Conservation (phyloP, 1,284 basidiomycete species). For the Austroboletus rostrupii region DNA sequence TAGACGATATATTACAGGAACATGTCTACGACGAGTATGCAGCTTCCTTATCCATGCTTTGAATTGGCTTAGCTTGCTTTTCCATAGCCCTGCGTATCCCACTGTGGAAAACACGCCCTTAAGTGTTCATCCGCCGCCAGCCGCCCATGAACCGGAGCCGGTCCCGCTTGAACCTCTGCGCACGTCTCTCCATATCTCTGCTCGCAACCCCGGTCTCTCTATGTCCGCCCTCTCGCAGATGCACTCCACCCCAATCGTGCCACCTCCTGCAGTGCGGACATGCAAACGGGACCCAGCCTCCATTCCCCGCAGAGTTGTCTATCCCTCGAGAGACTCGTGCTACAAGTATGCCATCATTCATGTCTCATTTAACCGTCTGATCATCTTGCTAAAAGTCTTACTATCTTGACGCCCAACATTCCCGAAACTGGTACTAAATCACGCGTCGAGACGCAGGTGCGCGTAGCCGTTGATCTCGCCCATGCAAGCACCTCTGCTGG, state of each 20-base stretch:
- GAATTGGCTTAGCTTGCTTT: slow-evolving; percentile 1
- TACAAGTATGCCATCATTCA: slow-evolving; percentile 53
- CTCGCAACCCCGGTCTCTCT: slow-evolving; percentile 20
- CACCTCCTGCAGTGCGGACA: slow-evolving; percentile 51
- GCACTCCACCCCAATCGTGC: slow-evolving; percentile 32
- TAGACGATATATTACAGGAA: slow-evolving; percentile 70
- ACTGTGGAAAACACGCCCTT: slow-evolving; percentile 14
- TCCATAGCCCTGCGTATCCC: slow-evolving; percentile 22
- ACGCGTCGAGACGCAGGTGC: slow-evolving; percentile 89
- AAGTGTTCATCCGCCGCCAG: slow-evolving; percentile 6
- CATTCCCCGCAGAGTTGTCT: slow-evolving; percentile 54
- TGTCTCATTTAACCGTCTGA: slow-evolving; percentile 16
- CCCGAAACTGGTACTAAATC: slow-evolving; percentile 87
- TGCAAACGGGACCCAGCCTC: slow-evolving; percentile 51
- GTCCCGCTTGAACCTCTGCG: slow-evolving; percentile 7
- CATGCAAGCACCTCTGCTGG: slow-evolving; percentile 56
- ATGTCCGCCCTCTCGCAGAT: slow-evolving; percentile 31
- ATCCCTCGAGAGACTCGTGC: slow-evolving; percentile 68
- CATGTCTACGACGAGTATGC: slow-evolving; percentile 69
- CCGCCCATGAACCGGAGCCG: slow-evolving; percentile 9
- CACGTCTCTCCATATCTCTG: slow-evolving; percentile 15
- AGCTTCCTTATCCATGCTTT: not conserved
- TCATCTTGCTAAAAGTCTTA: slow-evolving; percentile 45
- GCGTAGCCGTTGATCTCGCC: slow-evolving; percentile 74
- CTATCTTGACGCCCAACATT: slow-evolving; percentile 80